These are phyloP conservation scores for Spergularia bocconei DNA, from an alignment of 148 eudicot genomes.

Conservation along the genomic window DNA sequence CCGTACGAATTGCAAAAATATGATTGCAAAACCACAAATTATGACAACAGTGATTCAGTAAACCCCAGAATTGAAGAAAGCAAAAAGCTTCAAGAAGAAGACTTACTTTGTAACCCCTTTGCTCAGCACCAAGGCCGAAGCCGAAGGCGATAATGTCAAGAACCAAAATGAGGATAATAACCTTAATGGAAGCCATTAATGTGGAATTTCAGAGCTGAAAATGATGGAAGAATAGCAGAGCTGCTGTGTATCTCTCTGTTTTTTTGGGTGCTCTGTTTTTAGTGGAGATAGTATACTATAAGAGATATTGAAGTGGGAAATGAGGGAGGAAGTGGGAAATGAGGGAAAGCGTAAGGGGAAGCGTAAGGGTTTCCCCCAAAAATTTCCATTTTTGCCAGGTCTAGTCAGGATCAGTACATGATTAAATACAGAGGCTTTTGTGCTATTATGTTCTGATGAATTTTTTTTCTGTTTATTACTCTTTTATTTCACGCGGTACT, in stretches of 20 bases:
- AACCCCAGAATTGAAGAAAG: background rate
- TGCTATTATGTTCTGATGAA: too few relatives aligned
- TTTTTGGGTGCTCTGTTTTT: too few relatives aligned
- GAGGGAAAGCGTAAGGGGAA: too few relatives aligned
- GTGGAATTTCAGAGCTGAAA: slow-evolving; percentile 1
- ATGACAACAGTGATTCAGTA: background rate
- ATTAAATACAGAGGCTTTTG: too few relatives aligned
- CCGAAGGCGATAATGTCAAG: slow-evolving; percentile 71
- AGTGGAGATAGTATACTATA: background rate
- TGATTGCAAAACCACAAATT: slow-evolving; percentile 7
- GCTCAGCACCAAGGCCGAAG: slow-evolving; percentile 80
- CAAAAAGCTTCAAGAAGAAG: background rate
- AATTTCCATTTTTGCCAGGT: too few relatives aligned
- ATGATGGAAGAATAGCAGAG: background rate
- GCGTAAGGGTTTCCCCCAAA: too few relatives aligned
- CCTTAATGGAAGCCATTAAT: slow-evolving; percentile 65
- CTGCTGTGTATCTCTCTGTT: background rate
- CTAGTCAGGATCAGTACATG: too few relatives aligned
- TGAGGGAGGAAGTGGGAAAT: too few relatives aligned
- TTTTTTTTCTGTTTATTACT: too few relatives aligned
- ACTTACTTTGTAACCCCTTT: slow-evolving; percentile 62
- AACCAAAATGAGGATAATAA: slow-evolving; percentile 39
- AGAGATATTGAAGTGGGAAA: slow-evolving; percentile 21
- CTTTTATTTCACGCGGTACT: too few relatives aligned
- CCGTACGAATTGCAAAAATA: too few relatives aligned